phyloP scores from a whole-genome alignment of 768 basidiomycete species.

The Xerocomellus amylosporus region DNA sequence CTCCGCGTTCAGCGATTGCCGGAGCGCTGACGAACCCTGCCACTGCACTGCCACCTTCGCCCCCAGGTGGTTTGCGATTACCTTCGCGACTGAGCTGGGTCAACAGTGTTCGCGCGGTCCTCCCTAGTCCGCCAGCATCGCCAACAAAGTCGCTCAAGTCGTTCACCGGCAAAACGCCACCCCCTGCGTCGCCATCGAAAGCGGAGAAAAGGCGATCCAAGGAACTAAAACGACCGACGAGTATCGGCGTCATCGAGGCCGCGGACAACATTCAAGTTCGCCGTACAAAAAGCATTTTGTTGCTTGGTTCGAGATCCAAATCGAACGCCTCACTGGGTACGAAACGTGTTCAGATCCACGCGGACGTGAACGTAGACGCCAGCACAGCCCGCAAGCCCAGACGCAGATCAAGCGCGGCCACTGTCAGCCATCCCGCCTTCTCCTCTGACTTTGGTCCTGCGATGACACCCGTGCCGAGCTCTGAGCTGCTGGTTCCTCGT shows the following conservation, averaged over 20 bases:
- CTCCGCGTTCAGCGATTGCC: constrained; percentile 7
- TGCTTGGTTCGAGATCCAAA: constrained; percentile 30
- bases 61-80: constrained; percentile 31
- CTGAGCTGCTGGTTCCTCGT: constrained; percentile 23
- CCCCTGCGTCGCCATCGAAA: constrained; percentile 5
- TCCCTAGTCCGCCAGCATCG: constrained; percentile 33
- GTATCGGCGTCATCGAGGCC: constrained; percentile 32
- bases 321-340: constrained; percentile 17
- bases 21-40: constrained; percentile 4
- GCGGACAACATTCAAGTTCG: constrained; percentile 25
- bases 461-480: constrained; percentile 1
- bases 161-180: constrained; percentile 1
- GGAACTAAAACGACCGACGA: constrained; percentile 24
- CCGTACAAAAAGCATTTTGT: constrained; percentile 32
- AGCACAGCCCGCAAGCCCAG: constrained; percentile 16
- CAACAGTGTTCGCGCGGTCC: constrained; percentile 22
- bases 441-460: background rate
- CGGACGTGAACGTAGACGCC: constrained; percentile 18
- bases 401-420: constrained; percentile 28
- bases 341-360: constrained; percentile 31
- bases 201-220: constrained; percentile 4
- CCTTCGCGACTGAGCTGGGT: constrained; percentile 33
- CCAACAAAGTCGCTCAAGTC: constrained; percentile 19
- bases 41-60: constrained; percentile 23
- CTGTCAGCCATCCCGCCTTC: background rate